Evolutionary conservation across 163 green algal genomes (phyloP).

Genomic region (Chlamydomonas reinhardtii): DNA sequence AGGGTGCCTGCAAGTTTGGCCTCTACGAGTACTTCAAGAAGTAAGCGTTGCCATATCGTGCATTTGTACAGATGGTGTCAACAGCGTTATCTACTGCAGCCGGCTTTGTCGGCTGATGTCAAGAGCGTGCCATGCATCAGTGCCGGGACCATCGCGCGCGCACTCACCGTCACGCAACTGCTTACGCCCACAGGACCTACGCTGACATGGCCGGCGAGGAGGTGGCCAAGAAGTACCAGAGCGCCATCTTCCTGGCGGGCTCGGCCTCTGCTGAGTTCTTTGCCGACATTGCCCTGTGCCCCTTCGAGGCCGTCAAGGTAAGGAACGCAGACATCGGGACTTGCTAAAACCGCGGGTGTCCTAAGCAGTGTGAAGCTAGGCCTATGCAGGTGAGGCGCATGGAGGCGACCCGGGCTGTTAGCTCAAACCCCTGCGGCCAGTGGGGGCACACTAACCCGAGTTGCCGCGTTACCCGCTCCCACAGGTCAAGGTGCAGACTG

Average conservation of each 20-base stretch:
- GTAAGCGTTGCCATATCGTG: slow-evolving; percentile 57
- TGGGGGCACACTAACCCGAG: no score
- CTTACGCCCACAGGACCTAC: slow-evolving; percentile 77
- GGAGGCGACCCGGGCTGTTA: no score
- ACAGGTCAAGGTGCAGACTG: slow-evolving; percentile 97
- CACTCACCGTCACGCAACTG: background rate
- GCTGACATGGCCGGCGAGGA: slow-evolving; percentile 89
- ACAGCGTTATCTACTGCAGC: background rate
- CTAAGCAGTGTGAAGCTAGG: no score
- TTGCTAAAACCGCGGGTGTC: no score
- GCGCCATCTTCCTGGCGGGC: slow-evolving; percentile 91
- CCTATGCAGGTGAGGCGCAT: no score
- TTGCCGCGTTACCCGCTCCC: background rate
- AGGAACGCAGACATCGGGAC: background rate
- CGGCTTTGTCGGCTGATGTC: no score
- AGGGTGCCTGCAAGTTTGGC: slow-evolving; percentile 95
- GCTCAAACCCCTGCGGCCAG: no score
- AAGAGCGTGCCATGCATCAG: no score
- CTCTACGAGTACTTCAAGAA: slow-evolving; percentile 96
- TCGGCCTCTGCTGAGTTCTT: slow-evolving; percentile 98
- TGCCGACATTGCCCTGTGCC: slow-evolving; percentile 97
- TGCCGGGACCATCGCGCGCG: slow-evolving; percentile 13
- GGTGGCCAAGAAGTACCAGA: slow-evolving; percentile 90
- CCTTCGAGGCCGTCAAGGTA: slow-evolving; percentile 98
- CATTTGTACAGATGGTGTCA: no score